Evolutionary conservation across 306 rosid species (phyloP).

Genomic region (Cucurbita moschata): DNA sequence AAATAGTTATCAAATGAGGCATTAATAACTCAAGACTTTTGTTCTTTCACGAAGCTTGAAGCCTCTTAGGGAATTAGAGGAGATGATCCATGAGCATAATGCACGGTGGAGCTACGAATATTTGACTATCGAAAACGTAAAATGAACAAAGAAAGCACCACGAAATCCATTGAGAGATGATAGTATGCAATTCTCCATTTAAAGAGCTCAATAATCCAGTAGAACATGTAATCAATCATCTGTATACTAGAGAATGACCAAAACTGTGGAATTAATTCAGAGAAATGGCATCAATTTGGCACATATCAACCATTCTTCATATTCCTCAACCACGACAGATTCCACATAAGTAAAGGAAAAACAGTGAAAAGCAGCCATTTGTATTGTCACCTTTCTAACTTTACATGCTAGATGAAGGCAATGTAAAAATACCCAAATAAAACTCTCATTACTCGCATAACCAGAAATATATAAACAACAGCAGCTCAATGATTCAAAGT

Average conservation of each 20-base stretch:
- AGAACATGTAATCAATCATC: neutral
- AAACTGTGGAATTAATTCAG: neutral
- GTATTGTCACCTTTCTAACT: slow-evolving; percentile 18
- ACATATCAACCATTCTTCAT: slow-evolving; percentile 2
- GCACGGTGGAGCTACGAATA: neutral
- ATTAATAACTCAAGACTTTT: neutral
- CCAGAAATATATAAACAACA: neutral
- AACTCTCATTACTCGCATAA: neutral
- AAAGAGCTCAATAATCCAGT: neutral
- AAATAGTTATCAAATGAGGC: neutral
- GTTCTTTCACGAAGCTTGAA: neutral
- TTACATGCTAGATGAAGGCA: slow-evolving; percentile 4
- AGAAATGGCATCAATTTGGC: neutral
- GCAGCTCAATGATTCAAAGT: neutral
- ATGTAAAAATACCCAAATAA: neutral
- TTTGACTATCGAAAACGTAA: neutral
- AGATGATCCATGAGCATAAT: neutral
- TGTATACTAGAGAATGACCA: neutral
- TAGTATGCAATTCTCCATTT: neutral
- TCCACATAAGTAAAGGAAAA: neutral
- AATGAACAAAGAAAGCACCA: neutral
- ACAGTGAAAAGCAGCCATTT: slow-evolving; percentile 8
- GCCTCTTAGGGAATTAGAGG: neutral
- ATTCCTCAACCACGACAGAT: slow-evolving; percentile 6
- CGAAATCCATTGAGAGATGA: neutral